phyloP scores from a whole-genome alignment of 1,284 basidiomycete species.

The Vanrija humicola region DNA sequence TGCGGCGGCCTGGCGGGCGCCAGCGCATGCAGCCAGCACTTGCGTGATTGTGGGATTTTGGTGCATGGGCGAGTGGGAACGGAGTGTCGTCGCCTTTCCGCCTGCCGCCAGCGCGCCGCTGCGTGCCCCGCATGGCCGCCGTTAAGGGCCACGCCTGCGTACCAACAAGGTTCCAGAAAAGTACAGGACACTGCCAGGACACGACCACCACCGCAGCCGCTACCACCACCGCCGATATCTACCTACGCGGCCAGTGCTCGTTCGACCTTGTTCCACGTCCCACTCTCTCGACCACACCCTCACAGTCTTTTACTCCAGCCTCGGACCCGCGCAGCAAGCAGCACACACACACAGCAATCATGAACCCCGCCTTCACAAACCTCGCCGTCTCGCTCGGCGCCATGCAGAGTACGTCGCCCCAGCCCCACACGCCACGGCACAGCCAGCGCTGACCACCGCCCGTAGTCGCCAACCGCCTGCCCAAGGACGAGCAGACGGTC shows the following conservation, averaged over 20 bases:
- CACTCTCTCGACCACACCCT: background rate
- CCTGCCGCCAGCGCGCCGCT: too few relatives aligned
- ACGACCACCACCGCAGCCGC: background rate
- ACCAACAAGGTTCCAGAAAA: background rate
- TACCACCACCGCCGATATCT: background rate
- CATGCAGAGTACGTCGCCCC: slow-evolving; percentile 67
- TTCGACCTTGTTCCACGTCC: slow-evolving; percentile 5
- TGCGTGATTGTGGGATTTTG: too few relatives aligned
- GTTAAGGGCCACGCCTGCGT: too few relatives aligned
- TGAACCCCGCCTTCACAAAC: slow-evolving; percentile 56
- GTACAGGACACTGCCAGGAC: background rate
- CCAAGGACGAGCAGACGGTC: slow-evolving; percentile 16
- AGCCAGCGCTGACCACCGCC: background rate
- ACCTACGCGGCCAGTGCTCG: too few relatives aligned
- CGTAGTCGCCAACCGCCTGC: slow-evolving; percentile 18
- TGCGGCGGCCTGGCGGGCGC: too few relatives aligned
- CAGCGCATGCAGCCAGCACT: too few relatives aligned
- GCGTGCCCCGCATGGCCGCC: too few relatives aligned
- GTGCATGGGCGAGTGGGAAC: too few relatives aligned
- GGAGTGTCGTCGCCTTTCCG: too few relatives aligned
- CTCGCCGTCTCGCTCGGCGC: slow-evolving; percentile 80
- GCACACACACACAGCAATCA: slow-evolving; percentile 7
- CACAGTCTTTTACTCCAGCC: background rate
- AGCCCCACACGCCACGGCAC: background rate
- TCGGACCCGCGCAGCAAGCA: background rate